Conservation (phyloP, 148 eudicot genomes). For the Fagopyrum homotropicum region DNA sequence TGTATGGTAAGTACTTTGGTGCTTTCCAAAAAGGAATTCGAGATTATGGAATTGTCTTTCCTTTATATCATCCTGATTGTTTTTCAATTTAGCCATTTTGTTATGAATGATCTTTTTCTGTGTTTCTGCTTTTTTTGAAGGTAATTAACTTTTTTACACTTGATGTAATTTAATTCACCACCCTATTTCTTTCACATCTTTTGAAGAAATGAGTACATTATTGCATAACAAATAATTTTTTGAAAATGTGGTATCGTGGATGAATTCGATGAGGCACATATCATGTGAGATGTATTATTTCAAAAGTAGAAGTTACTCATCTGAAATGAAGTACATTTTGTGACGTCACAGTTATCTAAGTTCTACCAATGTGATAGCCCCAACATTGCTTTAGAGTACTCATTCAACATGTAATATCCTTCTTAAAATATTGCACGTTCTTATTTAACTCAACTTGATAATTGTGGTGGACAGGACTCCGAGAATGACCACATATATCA, state of each 20-base stretch:
- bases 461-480: slow-evolving; percentile 51
- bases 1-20: no score
- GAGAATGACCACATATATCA: slow-evolving; percentile 98
- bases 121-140: no score
- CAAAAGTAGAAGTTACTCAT: background rate
- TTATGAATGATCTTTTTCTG: no score
- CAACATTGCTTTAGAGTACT: background rate
- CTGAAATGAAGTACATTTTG: background rate
- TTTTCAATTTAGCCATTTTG: no score
- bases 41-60: no score
- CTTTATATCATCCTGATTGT: no score
- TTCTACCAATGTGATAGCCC: background rate
- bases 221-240: no score
- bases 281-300: background rate
- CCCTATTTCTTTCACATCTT: no score
- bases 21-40: no score
- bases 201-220: no score
- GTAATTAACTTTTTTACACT: no score
- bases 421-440: background rate
- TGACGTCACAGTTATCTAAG: background rate
- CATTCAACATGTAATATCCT: background rate
- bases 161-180: no score
- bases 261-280: background rate
- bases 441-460: background rate
- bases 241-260: background rate